Percentiles rank a stretch among this genome's conserved stretches.
Evolutionary conservation across 1,139 yeast genomes (phyloP).

Genomic region (Pichia sp.): DNA sequence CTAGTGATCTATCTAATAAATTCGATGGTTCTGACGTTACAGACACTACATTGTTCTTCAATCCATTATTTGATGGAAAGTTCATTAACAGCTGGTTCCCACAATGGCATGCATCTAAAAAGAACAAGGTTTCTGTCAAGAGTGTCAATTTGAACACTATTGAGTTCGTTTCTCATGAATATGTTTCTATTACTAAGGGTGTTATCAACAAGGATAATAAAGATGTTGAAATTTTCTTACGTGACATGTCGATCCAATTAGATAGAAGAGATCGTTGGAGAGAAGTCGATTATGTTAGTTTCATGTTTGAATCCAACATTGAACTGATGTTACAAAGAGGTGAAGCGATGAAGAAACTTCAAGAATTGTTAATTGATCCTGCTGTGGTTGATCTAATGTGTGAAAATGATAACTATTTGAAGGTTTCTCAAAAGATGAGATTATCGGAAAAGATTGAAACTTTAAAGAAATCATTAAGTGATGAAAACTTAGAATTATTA

Average conservation of each 20-base stretch:
- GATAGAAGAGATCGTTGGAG: conserved; percentile 37
- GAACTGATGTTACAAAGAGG: conserved; percentile 39
- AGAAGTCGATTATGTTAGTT: conserved; percentile 43
- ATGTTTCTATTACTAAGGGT: conserved; percentile 36
- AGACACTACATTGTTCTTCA: conserved; percentile 22
- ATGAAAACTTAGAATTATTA: conserved; percentile 82
- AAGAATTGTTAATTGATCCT: conserved; percentile 22
- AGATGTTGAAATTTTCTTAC: conserved; percentile 1
- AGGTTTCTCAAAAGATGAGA: conserved; percentile 45
- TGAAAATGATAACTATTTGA: conserved; percentile 42
- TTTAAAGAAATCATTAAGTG: conserved; percentile 66
- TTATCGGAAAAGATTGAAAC: conserved; percentile 52
- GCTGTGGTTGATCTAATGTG: conserved; percentile 41
- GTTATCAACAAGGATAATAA: conserved; percentile 3
- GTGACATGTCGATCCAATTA: conserved; percentile 24
- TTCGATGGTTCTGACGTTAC: neutral
- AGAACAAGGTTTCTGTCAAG: conserved; percentile 33
- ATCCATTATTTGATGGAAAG: conserved; percentile 24
- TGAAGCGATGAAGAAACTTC: conserved; percentile 29
- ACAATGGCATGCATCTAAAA: conserved; percentile 25
- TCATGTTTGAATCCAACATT: conserved; percentile 51
- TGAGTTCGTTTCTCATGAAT: conserved; percentile 49
- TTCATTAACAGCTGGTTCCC: conserved; percentile 30
- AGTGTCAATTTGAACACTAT: conserved; percentile 48
- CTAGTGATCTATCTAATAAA: neutral